phyloP scores from a whole-genome alignment of 768 basidiomycete genomes.

The Russula ochroleuca region DNA sequence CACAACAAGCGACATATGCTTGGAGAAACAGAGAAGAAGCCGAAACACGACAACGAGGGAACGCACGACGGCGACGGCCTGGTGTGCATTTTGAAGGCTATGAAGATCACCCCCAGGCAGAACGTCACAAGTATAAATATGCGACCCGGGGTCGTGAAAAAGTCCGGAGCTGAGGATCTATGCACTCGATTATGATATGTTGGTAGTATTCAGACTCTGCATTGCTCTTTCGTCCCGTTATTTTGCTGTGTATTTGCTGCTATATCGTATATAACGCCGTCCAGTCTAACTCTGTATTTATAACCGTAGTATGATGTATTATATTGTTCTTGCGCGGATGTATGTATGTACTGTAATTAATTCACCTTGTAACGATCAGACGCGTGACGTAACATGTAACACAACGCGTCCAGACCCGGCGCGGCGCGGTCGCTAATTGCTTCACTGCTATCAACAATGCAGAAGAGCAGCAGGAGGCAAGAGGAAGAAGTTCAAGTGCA shows the following conservation, averaged over 20 bases:
- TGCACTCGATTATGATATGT: slow-evolving; percentile 9
- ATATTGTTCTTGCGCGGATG: slow-evolving; percentile 19
- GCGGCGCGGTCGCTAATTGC: not conserved
- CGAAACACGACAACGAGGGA: slow-evolving; percentile 40
- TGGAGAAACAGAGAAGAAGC: slow-evolving; percentile 68
- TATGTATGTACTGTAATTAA: not conserved
- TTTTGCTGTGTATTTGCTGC: slow-evolving; percentile 5
- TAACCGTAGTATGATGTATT: slow-evolving; percentile 21
- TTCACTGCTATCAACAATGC: slow-evolving; percentile 20
- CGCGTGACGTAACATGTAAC: slow-evolving; percentile 19
- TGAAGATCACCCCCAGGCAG: slow-evolving; percentile 31
- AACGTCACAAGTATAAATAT: slow-evolving; percentile 23
- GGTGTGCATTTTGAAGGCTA: slow-evolving; percentile 36
- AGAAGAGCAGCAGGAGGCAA: slow-evolving; percentile 17
- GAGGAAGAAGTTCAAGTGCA: slow-evolving; percentile 31
- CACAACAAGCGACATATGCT: slow-evolving; percentile 56
- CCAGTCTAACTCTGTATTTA: slow-evolving; percentile 22
- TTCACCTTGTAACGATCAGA: not conserved
- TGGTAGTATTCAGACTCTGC: not conserved
- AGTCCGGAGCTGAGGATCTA: slow-evolving; percentile 8
- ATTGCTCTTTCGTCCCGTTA: not conserved
- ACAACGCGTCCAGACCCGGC: not conserved
- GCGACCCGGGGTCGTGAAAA: slow-evolving; percentile 17
- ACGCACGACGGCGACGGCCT: slow-evolving; percentile 32
- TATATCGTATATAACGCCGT: slow-evolving; percentile 16